Evolutionary conservation across 1,284 basidiomycete species (phyloP).

Genomic region (Cystobasidium sp.): DNA sequence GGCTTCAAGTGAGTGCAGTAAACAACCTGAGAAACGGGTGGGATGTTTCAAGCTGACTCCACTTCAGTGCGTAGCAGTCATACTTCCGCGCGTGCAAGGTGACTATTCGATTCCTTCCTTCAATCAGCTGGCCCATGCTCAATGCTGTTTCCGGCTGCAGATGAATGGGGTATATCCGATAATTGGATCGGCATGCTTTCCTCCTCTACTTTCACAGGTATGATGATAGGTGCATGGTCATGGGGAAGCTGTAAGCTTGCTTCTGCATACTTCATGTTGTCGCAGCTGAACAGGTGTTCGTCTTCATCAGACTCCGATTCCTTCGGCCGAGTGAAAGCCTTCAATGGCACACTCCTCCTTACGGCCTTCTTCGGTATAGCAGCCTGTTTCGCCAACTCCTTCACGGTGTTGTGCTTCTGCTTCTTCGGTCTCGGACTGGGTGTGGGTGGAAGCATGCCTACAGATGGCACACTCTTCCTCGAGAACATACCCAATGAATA

Average conservation of each 20-base stretch:
- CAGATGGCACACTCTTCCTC: conserved; percentile 89
- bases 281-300: neutral
- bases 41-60: neutral
- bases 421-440: conserved; percentile 89
- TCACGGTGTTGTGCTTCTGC: conserved; percentile 71
- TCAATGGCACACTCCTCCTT: conserved; percentile 88
- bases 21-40: neutral
- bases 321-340: conserved; percentile 78
- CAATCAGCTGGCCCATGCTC: neutral
- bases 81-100: conserved; percentile 86
- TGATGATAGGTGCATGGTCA: conserved; percentile 76
- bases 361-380: conserved; percentile 87
- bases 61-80: conserved; percentile 69
- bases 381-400: conserved; percentile 76
- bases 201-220: conserved; percentile 82
- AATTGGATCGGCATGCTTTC: conserved; percentile 74
- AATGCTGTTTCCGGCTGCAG: conserved; percentile 21
- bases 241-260: conserved; percentile 78
- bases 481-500: conserved; percentile 92
- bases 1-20: conserved; percentile 65
- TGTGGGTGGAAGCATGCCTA: conserved; percentile 91
- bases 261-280: conserved; percentile 22
- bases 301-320: conserved; percentile 55
- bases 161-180: conserved; percentile 73
- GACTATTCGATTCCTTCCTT: neutral